These are phyloP conservation scores for Aspergillus sp. DNA, from an alignment of 2,329 filamentous ascomycete genomes.

Conservation along the genomic window DNA sequence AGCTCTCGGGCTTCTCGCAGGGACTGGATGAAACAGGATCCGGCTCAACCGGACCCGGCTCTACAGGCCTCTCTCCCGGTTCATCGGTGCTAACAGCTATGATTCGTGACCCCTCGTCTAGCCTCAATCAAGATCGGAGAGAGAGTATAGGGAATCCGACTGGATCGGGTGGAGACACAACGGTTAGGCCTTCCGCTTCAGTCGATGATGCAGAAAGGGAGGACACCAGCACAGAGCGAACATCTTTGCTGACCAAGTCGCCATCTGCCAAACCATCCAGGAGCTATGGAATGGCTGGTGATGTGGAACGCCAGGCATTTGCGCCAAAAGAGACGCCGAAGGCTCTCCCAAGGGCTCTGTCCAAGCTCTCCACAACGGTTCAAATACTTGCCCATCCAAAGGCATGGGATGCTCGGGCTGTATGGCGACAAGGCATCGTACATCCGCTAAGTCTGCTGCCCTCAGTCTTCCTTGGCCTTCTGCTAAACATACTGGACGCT, in stretches of 20 bases:
- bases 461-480: conserved; percentile 82
- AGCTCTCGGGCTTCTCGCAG: conserved; percentile 20
- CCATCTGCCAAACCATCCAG: conserved; percentile 32
- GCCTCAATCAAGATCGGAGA: conserved; percentile 21
- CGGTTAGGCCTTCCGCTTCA: conserved; percentile 20
- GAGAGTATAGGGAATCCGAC: conserved; percentile 17
- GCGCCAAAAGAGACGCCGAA: conserved; percentile 18
- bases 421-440: conserved; percentile 68
- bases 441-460: conserved; percentile 75
- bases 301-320: conserved; percentile 36
- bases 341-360: conserved; percentile 23
- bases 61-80: conserved; percentile 32
- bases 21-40: conserved; percentile 24
- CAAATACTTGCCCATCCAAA: conserved; percentile 63
- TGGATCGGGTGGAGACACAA: conserved; percentile 22
- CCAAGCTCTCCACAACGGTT: conserved; percentile 27
- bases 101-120: conserved; percentile 47
- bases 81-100: conserved; percentile 57
- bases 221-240: conserved; percentile 39
- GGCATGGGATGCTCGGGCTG: conserved; percentile 69
- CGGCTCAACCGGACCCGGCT: conserved; percentile 2
- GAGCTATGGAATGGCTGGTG: conserved; percentile 37
- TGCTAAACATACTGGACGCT: conserved; percentile 92
- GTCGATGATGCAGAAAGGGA: conserved; percentile 19
- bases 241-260: conserved; percentile 39